Percentiles rank a stretch among this genome's conserved stretches.
Conservation (phyloP, 1,139 yeast species). For the Geotrichum restrictum region DNA sequence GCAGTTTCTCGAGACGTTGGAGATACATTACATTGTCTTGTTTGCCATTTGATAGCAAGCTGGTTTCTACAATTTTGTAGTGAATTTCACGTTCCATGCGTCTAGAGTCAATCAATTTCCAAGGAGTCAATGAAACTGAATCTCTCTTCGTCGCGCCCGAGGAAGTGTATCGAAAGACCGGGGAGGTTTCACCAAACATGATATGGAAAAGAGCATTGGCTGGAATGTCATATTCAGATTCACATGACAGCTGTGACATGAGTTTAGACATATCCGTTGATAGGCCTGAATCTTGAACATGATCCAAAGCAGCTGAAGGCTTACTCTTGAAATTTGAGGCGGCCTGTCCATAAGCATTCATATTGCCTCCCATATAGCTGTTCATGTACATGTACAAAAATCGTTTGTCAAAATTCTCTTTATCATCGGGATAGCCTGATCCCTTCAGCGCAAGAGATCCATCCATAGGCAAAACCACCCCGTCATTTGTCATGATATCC, state of each 20-base stretch:
- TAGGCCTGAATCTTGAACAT: neutral
- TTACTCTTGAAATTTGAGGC: neutral
- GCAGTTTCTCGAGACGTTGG: conserved; percentile 52
- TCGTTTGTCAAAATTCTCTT: neutral
- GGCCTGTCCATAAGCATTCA: neutral
- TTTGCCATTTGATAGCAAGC: conserved; percentile 22
- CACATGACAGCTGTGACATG: conserved; percentile 37
- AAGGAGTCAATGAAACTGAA: conserved; percentile 28
- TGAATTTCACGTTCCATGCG: conserved; percentile 34
- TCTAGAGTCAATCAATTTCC: conserved; percentile 28
- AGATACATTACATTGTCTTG: conserved; percentile 34
- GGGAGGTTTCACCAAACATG: conserved; percentile 75
- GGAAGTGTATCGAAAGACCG: conserved; percentile 36
- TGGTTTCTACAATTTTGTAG: conserved; percentile 35
- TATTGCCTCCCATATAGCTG: conserved; percentile 8
- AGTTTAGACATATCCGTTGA: conserved; percentile 19
- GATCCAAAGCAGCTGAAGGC: neutral
- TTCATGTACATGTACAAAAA: conserved; percentile 12
- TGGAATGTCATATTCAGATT: conserved; percentile 52
- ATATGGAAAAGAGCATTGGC: conserved; percentile 82
- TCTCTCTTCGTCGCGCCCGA: conserved; percentile 27
- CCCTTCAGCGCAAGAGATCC: neutral
- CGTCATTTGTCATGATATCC: neutral
- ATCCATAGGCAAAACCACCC: neutral
- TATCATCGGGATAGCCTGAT: neutral